phyloP scores from a whole-genome alignment of 345 rosid genomes.

The Toxicodendron radicans region DNA sequence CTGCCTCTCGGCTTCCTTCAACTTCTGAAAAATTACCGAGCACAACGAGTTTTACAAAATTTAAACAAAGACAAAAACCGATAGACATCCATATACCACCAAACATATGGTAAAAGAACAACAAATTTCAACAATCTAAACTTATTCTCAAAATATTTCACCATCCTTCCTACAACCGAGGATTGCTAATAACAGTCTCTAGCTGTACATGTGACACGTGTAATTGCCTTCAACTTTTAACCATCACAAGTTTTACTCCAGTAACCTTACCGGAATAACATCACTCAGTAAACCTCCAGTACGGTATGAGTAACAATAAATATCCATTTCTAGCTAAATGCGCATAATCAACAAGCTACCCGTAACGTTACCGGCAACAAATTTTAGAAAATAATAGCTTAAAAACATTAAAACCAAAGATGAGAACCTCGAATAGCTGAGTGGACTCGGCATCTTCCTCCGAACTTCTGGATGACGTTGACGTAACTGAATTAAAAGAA shows the following conservation, averaged over 20 bases:
- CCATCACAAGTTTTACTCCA: no score
- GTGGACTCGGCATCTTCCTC: slow-evolving; percentile 57
- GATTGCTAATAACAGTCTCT: not conserved
- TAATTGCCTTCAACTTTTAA: no score
- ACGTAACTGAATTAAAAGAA: slow-evolving; percentile 38
- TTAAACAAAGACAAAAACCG: not conserved
- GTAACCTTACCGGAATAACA: no score
- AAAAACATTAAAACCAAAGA: not conserved
- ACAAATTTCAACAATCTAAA: no score
- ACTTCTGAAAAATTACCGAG: slow-evolving; percentile 40
- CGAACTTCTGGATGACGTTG: slow-evolving; percentile 14
- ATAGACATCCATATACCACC: not conserved
- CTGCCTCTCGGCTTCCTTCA: slow-evolving; percentile 65
- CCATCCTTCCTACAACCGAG: not conserved
- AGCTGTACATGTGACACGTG: not conserved
- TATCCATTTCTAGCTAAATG: no score
- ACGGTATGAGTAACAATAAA: no score
- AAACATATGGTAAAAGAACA: not conserved
- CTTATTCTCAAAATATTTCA: no score
- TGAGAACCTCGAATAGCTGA: slow-evolving; percentile 55
- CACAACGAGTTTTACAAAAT: not conserved
- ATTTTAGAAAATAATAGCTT: no score
- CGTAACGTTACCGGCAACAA: no score
- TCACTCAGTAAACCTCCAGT: no score
- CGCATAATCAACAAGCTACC: no score